Conservation (phyloP, 2,329 filamentous ascomycete species). For the Aspergillus quadricinctus region DNA sequence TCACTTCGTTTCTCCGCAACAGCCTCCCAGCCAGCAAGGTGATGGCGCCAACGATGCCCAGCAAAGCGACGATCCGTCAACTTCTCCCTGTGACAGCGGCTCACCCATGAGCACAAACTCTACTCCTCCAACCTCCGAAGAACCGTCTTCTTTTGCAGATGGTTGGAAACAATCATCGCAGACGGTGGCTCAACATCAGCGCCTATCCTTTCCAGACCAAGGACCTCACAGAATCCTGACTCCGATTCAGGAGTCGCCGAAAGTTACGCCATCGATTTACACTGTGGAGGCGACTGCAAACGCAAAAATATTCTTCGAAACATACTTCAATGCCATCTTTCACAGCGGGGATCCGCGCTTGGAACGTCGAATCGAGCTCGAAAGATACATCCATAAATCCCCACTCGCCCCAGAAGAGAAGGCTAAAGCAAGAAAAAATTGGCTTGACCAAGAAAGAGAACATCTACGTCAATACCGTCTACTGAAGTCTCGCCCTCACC, state of each 20-base stretch:
- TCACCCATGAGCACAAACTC: conserved; percentile 29
- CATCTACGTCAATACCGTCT: conserved; percentile 69
- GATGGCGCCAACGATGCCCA: conserved; percentile 20
- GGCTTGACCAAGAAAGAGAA: conserved; percentile 64
- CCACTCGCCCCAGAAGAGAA: conserved; percentile 54
- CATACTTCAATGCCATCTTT: conserved; percentile 70
- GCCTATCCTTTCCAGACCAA: not conserved
- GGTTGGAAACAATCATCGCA: conserved; percentile 6
- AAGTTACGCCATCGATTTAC: conserved; percentile 29
- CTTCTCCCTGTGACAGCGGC: conserved; percentile 22
- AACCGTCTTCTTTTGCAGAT: conserved; percentile 20
- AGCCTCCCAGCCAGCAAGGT: conserved; percentile 17
- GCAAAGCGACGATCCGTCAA: conserved; percentile 33
- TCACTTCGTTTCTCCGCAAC: conserved; percentile 8
- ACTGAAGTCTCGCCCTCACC: conserved; percentile 60
- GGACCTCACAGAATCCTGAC: conserved; percentile 1
- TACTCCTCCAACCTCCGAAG: conserved; percentile 34
- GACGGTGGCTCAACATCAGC: conserved; percentile 1
- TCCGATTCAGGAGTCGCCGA: conserved; percentile 11
- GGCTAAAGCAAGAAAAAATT: conserved; percentile 53
- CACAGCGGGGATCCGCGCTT: conserved; percentile 55
- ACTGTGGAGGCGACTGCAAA: conserved; percentile 77
- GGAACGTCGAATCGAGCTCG: conserved; percentile 58
- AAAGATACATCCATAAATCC: conserved; percentile 57
- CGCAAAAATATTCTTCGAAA: conserved; percentile 83